Evolutionary conservation across 2,329 filamentous ascomycete species (phyloP).

Genomic region (Cryphonectria radicalis): DNA sequence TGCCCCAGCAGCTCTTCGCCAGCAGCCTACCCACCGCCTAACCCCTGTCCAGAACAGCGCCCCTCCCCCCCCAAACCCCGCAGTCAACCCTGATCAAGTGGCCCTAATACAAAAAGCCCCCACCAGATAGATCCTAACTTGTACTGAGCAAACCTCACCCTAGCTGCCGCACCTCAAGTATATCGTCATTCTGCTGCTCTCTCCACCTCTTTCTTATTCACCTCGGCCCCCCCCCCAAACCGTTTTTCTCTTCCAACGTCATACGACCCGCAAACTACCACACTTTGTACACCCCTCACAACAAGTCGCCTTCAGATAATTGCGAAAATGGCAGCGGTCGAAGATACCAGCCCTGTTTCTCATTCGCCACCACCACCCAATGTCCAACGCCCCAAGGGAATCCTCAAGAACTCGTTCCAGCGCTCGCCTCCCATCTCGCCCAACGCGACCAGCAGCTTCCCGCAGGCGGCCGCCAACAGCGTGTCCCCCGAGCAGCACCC

Average conservation of each 20-base stretch:
- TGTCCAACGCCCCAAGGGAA: slow-evolving; percentile 61
- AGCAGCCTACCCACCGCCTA: not conserved
- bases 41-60: not conserved
- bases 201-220: not conserved
- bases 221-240: not conserved
- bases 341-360: slow-evolving; percentile 43
- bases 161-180: slow-evolving; percentile 6
- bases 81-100: not conserved
- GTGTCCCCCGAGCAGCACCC: slow-evolving; percentile 45
- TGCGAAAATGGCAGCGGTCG: slow-evolving; percentile 47
- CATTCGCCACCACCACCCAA: slow-evolving; percentile 49
- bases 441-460: slow-evolving; percentile 39
- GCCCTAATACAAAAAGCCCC: slow-evolving; percentile 4
- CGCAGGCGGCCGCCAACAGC: slow-evolving; percentile 32
- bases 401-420: slow-evolving; percentile 87
- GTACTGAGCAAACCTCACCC: not conserved
- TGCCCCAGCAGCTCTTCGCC: not conserved
- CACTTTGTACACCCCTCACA: not conserved
- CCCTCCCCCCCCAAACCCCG: not conserved
- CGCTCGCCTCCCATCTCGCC: slow-evolving; percentile 61
- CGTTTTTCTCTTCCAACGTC: not conserved
- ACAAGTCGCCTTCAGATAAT: slow-evolving; percentile 9
- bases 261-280: slow-evolving; percentile 7
- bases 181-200: slow-evolving; percentile 9
- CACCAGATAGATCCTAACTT: not conserved